phyloP scores from a whole-genome alignment of 2,329 filamentous ascomycete species.

The Microsporum ferrugineum region DNA sequence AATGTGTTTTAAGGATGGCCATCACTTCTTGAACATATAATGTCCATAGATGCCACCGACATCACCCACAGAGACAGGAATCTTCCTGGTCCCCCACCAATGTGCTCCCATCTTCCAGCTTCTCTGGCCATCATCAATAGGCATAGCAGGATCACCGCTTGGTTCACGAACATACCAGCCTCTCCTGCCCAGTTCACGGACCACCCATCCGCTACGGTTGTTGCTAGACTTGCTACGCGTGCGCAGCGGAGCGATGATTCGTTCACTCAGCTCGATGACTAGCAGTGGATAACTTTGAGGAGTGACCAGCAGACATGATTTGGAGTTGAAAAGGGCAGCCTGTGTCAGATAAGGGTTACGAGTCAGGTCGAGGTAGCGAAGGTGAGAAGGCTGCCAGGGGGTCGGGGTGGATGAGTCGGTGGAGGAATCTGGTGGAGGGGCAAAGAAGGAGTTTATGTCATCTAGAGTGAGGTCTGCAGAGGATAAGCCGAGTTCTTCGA shows the following conservation, averaged over 20 bases:
- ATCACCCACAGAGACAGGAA: constrained; percentile 45
- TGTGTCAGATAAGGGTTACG: constrained; percentile 51
- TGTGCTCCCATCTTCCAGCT: constrained; percentile 76
- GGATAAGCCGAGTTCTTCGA: constrained; percentile 66
- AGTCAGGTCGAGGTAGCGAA: constrained; percentile 67
- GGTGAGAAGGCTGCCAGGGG: constrained; percentile 46
- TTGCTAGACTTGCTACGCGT: constrained; percentile 46
- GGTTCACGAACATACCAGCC: constrained; percentile 53
- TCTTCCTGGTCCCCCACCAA: constrained; percentile 72
- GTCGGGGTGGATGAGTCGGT: constrained; percentile 33
- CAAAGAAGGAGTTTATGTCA: constrained; percentile 55
- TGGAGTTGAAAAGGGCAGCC: constrained; percentile 47
- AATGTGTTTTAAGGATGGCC: background rate
- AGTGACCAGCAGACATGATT: constrained; percentile 46
- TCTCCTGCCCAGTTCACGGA: constrained; percentile 55
- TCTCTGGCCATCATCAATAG: constrained; percentile 46
- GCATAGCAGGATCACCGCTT: constrained; percentile 20
- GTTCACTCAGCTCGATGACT: constrained; percentile 63
- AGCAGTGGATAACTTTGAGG: constrained; percentile 55
- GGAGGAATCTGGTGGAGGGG: constrained; percentile 9
- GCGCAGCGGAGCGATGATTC: constrained; percentile 53
- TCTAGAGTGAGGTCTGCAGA: constrained; percentile 51
- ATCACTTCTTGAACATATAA: constrained; percentile 47
- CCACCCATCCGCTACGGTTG: constrained; percentile 54
- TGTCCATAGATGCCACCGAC: constrained; percentile 49